Evolutionary conservation across 371 early-diverging fungal genomes (phyloP), one percentile per base, ranked within the genome.

Genomic region (Apophysomyces trapeziformis): DNA sequence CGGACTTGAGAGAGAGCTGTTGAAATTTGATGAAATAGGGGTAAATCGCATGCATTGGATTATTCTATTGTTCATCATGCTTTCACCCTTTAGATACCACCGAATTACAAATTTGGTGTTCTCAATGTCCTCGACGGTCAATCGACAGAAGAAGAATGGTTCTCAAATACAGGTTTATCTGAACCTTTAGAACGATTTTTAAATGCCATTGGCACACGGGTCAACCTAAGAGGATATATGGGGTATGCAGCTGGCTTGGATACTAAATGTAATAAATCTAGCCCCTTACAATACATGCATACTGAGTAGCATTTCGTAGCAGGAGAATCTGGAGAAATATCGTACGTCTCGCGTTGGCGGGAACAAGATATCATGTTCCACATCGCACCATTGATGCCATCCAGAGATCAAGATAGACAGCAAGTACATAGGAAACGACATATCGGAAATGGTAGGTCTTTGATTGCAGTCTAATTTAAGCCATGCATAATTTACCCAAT

Each of bases 331-430:
- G 95, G 93, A 0, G 85, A 83, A n/a, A 75, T 89, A 45, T 89
- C 92, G 1, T 89, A 89, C 79, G 76, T 86, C 60, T 89, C 93
- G 1, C 86, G 86, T 65, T 93, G 93, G 86, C 88, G 79, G 74
- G 92, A 88, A 6, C 92, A 88, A 70, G 93, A 94, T 68, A 87
- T 95, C 67, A 93, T 94, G 92, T 95, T 90, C 70, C 96, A 95
- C 69, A 91, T 93, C 5, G 87, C 93, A 13, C 89, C 94, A 1
- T 66, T 92, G 16, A 82, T 95, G 59, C 96, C 96, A 2, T 86
- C 70, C 72, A 85, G 84, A 62, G 75, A 78, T 6, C 79, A 79
- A 8, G 94, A 94, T 70, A 73, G 73, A 32, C 93, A 94, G 56
- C 94, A 93, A 74, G 80, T 94, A 18, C 92, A 93, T 67, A 82